Percentiles rank a stretch among this genome's conserved stretches.
Conservation (phyloP, 345 rosid species). For the Garcia nutans region DNA sequence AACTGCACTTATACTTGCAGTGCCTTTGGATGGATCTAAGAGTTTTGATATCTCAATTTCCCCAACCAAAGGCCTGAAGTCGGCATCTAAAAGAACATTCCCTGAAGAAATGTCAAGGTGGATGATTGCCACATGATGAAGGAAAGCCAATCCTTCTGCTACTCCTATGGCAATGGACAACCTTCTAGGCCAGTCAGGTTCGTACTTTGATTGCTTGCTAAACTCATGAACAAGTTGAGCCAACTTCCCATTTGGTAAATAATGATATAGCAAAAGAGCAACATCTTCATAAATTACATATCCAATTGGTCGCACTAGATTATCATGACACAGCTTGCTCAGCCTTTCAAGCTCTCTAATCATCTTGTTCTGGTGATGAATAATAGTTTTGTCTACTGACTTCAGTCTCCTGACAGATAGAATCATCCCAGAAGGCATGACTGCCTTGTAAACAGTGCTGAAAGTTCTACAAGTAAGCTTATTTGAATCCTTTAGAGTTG, state of each 20-base stretch:
- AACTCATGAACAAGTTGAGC: slow-evolving; percentile 78
- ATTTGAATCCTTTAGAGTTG: too few species aligned
- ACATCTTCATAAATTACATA: slow-evolving; percentile 87
- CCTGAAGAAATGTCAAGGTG: slow-evolving; percentile 38
- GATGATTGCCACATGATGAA: slow-evolving; percentile 33
- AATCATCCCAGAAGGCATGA: too few species aligned
- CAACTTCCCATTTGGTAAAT: slow-evolving; percentile 76
- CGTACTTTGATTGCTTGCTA: slow-evolving; percentile 57
- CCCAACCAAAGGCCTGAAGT: slow-evolving; percentile 29
- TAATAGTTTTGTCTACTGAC: too few species aligned
- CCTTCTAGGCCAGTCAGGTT: slow-evolving; percentile 49
- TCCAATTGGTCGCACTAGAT: slow-evolving; percentile 77
- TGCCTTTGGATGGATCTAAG: too few species aligned
- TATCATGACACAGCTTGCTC: too few species aligned
- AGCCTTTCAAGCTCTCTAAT: too few species aligned
- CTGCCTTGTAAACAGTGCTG: too few species aligned
- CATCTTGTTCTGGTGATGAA: too few species aligned
- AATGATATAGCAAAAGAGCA: slow-evolving; percentile 83
- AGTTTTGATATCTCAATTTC: too few species aligned
- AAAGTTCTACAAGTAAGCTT: too few species aligned
- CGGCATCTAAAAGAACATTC: slow-evolving; percentile 33
- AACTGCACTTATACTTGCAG: too few species aligned
- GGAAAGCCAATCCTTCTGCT: slow-evolving; percentile 37
- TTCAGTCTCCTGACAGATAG: too few species aligned
- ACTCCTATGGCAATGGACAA: slow-evolving; percentile 33